Evolutionary conservation across 768 basidiomycete genomes (phyloP).

Genomic region (Panellus pusillus): DNA sequence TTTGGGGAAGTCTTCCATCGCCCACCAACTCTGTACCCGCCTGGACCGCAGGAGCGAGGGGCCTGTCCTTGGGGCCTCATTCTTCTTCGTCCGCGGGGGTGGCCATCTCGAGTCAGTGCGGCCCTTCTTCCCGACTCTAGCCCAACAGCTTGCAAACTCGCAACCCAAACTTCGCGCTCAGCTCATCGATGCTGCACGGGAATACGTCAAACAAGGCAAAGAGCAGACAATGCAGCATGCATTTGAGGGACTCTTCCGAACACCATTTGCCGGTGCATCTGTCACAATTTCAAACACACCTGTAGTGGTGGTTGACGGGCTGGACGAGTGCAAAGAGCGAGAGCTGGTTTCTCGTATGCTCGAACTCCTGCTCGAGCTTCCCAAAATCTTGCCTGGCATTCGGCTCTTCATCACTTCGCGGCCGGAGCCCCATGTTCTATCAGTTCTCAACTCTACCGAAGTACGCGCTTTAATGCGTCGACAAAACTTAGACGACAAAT

Average conservation of each 20-base stretch:
- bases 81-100: slow-evolving; percentile 6
- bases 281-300: background rate
- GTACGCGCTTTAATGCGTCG: background rate
- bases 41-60: background rate
- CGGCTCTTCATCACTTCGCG: slow-evolving; percentile 3
- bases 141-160: slow-evolving; percentile 1
- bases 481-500: background rate
- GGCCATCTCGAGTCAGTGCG: slow-evolving; percentile 1
- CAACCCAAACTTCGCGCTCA: background rate
- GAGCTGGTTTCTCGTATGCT: background rate
- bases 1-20: slow-evolving; percentile 6
- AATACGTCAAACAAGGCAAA: background rate
- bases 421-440: slow-evolving; percentile 1
- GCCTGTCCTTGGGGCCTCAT: background rate
- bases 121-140: slow-evolving; percentile 1
- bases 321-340: slow-evolving; percentile 4
- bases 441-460: background rate
- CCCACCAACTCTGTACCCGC: background rate
- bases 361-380: background rate
- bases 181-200: background rate
- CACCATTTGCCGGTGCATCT: background rate
- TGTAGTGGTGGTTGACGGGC: background rate
- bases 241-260: background rate
- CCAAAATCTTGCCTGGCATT: background rate
- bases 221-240: slow-evolving; percentile 1